These are phyloP conservation scores for Thinopyrum elongatum DNA, from an alignment of 176 grass and related monocot genomes.

Conservation along the genomic window DNA sequence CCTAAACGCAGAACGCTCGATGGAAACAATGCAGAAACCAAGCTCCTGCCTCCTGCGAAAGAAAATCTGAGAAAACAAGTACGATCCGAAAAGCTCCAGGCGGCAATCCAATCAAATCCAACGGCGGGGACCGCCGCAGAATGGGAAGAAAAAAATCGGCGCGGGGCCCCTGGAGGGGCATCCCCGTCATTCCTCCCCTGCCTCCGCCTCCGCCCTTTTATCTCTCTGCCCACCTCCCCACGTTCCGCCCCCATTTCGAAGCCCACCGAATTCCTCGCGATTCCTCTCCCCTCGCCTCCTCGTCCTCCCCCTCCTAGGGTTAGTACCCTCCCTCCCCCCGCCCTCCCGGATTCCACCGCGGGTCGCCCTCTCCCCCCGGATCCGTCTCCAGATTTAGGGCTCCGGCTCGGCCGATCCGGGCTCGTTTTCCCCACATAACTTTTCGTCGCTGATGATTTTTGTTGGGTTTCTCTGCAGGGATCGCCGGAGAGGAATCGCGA, in stretches of 20 bases:
- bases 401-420: constrained; percentile 1
- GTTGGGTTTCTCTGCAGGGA: constrained; percentile 41
- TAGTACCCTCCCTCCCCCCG: not conserved
- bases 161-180: constrained; percentile 6
- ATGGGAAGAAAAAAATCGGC: not conserved
- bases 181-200: constrained; percentile 12
- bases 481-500: constrained; percentile 49
- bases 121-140: not conserved
- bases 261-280: constrained; percentile 52
- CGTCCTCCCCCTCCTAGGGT: constrained; percentile 37
- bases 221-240: constrained; percentile 34
- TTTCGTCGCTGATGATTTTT: not conserved
- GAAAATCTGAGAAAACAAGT: not conserved
- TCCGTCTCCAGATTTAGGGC: not conserved
- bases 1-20: not conserved
- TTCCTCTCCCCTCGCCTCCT: constrained; percentile 52
- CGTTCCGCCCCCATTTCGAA: constrained; percentile 43
- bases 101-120: constrained; percentile 35
- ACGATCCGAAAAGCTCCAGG: not conserved
- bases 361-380: not conserved
- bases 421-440: no score
- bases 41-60: not conserved
- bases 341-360: constrained; percentile 26
- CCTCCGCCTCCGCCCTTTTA: not conserved
- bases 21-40: not conserved